phyloP scores from a whole-genome alignment of 2,329 filamentous ascomycete genomes.

The Tolypocladium nubicola region DNA sequence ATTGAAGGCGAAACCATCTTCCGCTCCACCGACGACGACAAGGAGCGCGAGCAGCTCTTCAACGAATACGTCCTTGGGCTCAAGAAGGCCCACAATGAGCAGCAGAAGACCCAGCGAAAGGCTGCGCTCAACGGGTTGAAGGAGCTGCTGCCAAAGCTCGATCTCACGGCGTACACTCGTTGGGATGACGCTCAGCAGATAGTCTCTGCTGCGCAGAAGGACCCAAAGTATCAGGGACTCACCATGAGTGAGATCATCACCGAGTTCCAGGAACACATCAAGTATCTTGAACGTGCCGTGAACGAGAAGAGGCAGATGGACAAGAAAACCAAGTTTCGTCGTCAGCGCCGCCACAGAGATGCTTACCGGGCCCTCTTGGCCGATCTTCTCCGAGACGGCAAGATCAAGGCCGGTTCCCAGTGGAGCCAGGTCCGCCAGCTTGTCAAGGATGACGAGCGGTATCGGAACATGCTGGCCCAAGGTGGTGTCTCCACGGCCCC shows the following conservation, averaged over 20 bases:
- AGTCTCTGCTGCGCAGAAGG: constrained; percentile 65
- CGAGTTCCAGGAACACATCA: constrained; percentile 92
- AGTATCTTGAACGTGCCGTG: constrained; percentile 77
- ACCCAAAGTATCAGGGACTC: constrained; percentile 77
- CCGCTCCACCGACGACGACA: constrained; percentile 77
- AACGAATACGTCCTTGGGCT: constrained; percentile 85
- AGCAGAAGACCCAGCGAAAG: constrained; percentile 61
- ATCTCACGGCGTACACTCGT: constrained; percentile 85
- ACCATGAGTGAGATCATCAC: constrained; percentile 84
- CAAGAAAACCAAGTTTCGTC: constrained; percentile 68
- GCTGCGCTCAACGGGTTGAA: constrained; percentile 77
- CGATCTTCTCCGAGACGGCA: constrained; percentile 63
- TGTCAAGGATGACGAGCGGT: constrained; percentile 73
- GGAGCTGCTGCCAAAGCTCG: constrained; percentile 64
- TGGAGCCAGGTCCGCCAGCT: constrained; percentile 73
- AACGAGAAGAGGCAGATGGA: constrained; percentile 85
- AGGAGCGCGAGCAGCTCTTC: constrained; percentile 80
- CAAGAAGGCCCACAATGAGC: constrained; percentile 68
- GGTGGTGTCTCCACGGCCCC: constrained; percentile 67
- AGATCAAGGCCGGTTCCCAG: constrained; percentile 82
- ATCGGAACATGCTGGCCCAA: constrained; percentile 73
- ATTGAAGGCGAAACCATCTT: constrained; percentile 95
- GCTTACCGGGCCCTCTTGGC: constrained; percentile 63
- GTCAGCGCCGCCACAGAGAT: constrained; percentile 81
- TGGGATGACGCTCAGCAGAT: constrained; percentile 85